Evolutionary conservation across 2,329 filamentous ascomycete species (phyloP), one percentile per base, ranked within the genome.

Genomic region (Alternaria arbusti): DNA sequence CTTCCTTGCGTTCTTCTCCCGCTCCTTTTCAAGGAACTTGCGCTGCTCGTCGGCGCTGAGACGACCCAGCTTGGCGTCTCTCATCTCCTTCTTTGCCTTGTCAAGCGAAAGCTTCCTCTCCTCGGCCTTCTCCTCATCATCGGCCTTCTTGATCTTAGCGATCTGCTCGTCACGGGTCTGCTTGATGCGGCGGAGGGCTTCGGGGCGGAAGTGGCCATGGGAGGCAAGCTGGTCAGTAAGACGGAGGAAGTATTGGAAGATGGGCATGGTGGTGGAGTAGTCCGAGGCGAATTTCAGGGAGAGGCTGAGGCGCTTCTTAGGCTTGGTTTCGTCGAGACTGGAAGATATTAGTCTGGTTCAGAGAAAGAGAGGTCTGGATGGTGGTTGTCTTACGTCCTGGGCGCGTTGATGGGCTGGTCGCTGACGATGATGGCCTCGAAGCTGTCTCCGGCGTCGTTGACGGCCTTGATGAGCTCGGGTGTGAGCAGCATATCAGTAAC

Each of bases 381-480:
- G 20, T 20, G 20, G 20, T 20, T 81, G 44, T 84, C 89, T 82
- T 85, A 95, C 92, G 90, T 96, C 76, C 85, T 87, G 59, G 96
- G 96, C 82, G 93, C 94, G 71, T 97, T 93, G 57, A 89, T 83
- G 36, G 95, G 94, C 82, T 97, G 94, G 79, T 99, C 96, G 20
- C 90, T 91, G 55, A 98, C 85, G 74, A 99, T 91, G 64, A 99
- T 82, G 73, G 94, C 95, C 80, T 98, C 93, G 69, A 81, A 78
- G 46, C 97, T 89, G 52, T 88, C 81, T 28, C 95, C 95, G 6
- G 93, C 93, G 56, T 90, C 82, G 74, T 91, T 87, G 68, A 97
- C 85, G 15, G 92, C 94, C 74, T 91, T 88, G 80, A 93, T 87
- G 40, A 99, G 86, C 73, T 98, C 95, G n/a, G 91, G 87, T 5